Conservation (phyloP, 176 grass and related monocot genomes). For the Otatea glauca region DNA sequence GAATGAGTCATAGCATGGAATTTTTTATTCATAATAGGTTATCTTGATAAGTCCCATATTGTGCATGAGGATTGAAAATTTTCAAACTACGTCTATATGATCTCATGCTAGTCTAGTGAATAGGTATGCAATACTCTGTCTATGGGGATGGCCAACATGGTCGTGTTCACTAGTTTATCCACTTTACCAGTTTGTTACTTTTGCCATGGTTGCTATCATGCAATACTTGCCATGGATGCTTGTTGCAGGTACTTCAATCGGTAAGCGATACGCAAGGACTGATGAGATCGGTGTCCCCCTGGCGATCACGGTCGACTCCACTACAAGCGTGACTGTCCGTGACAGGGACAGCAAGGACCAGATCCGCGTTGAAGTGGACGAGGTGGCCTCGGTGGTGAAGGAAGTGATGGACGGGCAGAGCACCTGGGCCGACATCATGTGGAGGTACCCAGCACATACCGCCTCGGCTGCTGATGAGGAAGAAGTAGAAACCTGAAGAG, state of each 20-base stretch:
- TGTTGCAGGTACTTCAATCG: conserved; percentile 73
- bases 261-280: conserved; percentile 79
- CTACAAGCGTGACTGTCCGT: conserved; percentile 60
- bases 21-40: conserved; percentile 17
- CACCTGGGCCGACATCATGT: conserved; percentile 93
- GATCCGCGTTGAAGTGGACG: conserved; percentile 69
- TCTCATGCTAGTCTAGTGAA: neutral
- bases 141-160: neutral
- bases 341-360: conserved; percentile 89
- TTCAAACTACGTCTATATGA: neutral
- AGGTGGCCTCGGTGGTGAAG: conserved; percentile 80
- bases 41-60: neutral
- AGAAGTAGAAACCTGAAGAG: conserved; percentile 44
- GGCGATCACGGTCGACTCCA: conserved; percentile 73
- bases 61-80: neutral
- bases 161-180: neutral
- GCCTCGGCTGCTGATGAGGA: conserved; percentile 49
- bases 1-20: neutral
- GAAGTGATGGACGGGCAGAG: conserved; percentile 69
- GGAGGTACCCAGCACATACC: conserved; percentile 70
- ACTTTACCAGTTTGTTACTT: neutral
- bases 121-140: neutral
- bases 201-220: neutral
- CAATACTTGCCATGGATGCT: conserved; percentile 8
- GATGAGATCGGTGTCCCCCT: conserved; percentile 81